Evolutionary conservation across 768 basidiomycete genomes (phyloP).

Genomic region (Mrakia frigida): DNA sequence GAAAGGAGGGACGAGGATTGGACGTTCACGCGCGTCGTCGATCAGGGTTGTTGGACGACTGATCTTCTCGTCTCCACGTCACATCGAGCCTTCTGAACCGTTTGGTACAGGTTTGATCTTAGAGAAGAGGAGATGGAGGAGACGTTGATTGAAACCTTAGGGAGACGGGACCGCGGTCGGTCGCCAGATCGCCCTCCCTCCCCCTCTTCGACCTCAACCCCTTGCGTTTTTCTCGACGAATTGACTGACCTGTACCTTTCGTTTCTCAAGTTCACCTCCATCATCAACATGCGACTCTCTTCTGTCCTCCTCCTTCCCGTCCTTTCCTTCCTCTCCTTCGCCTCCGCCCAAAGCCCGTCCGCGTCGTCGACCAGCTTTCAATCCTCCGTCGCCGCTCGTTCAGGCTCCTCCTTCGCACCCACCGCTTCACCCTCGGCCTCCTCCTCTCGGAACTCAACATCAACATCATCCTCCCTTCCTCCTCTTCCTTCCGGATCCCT

Average conservation of each 20-base stretch:
- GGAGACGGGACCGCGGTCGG: no score
- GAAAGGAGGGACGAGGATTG: no score
- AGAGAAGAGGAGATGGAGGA: neutral
- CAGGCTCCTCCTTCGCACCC: neutral
- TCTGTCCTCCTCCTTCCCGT: neutral
- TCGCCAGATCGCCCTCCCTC: no score
- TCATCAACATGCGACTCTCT: neutral
- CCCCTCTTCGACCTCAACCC: no score
- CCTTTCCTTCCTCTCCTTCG: neutral
- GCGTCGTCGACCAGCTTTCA: neutral
- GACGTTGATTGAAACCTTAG: no score
- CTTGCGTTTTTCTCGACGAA: no score
- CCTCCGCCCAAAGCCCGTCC: neutral
- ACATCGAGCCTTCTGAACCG: no score
- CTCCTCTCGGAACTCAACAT: neutral
- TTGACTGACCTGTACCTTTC: no score
- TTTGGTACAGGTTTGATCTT: neutral
- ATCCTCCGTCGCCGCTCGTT: neutral
- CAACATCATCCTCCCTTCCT: neutral
- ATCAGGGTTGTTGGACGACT: no score
- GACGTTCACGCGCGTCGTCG: no score
- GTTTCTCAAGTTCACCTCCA: no score
- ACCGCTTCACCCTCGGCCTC: slow-evolving; percentile 14
- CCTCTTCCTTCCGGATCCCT: neutral
- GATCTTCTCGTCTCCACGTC: no score